phyloP scores from a whole-genome alignment of 2,329 filamentous ascomycete species.

The Aspergillus pseudonomiae region DNA sequence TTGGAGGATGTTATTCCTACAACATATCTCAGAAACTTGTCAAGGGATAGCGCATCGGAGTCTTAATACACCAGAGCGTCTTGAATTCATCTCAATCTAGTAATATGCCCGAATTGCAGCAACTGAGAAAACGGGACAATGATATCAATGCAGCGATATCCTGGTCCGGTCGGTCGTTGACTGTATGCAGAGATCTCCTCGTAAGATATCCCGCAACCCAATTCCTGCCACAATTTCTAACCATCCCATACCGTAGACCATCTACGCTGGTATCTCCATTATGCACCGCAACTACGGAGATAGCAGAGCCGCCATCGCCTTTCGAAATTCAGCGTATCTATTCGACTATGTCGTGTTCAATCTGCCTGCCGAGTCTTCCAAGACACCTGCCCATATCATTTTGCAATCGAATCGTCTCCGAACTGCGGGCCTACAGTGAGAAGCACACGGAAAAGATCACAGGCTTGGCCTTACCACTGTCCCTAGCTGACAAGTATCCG shows the following conservation, averaged over 20 bases:
- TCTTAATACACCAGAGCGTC: not conserved
- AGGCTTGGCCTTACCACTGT: no score
- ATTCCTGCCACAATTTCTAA: no score
- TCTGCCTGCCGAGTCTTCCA: not conserved
- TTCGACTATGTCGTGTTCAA: not conserved
- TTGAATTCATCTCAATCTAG: not conserved
- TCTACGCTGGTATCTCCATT: not conserved
- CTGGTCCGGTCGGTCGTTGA: not conserved
- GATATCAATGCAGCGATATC: not conserved
- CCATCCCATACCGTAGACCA: not conserved
- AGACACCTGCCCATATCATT: not conserved
- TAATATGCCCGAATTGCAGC: not conserved
- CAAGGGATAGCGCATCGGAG: no score
- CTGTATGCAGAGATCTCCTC: not conserved
- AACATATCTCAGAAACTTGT: no score
- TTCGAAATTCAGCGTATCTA: not conserved
- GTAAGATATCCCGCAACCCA: not conserved
- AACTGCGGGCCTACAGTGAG: no score
- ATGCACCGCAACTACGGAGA: not conserved
- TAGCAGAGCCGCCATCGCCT: not conserved
- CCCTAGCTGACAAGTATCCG: no score
- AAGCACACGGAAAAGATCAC: no score
- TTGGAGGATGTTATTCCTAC: not conserved
- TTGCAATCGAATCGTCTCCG: not conserved
- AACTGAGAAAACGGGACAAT: not conserved